phyloP scores from a whole-genome alignment of 2,329 filamentous ascomycete species.

The Bipolaris zeicola region DNA sequence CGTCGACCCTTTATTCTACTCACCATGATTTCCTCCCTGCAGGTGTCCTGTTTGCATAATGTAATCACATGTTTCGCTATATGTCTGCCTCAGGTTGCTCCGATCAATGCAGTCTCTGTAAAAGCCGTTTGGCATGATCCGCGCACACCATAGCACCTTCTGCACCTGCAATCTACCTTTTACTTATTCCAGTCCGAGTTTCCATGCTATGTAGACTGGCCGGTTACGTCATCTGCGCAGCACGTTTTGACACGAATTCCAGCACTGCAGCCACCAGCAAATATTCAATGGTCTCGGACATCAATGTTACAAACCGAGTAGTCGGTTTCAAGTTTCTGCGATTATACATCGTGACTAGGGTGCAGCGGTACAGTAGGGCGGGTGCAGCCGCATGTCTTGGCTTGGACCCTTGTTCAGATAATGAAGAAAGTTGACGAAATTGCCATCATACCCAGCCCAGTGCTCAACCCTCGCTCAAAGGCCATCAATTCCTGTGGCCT shows the following conservation, averaged over 20 bases:
- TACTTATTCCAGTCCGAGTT: not conserved
- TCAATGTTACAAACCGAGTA: not conserved
- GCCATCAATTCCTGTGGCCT: slow-evolving; percentile 24
- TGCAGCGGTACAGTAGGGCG: slow-evolving; percentile 1
- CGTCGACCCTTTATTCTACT: not conserved
- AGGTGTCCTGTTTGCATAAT: not conserved
- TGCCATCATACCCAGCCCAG: slow-evolving; percentile 27
- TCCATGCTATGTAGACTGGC: not conserved
- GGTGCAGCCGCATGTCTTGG: slow-evolving; percentile 15
- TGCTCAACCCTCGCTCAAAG: slow-evolving; percentile 15
- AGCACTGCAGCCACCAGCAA: not conserved
- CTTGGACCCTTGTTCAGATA: slow-evolving; percentile 21
- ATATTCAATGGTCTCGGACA: not conserved
- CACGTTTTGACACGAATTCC: not conserved
- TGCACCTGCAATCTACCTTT: not conserved
- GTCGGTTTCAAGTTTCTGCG: not conserved
- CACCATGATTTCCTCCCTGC: not conserved
- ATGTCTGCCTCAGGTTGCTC: not conserved
- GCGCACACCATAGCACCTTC: too few species aligned
- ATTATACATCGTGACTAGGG: not conserved
- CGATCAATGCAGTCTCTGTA: not conserved
- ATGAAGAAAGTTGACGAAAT: slow-evolving; percentile 27
- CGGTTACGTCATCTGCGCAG: slow-evolving; percentile 1
- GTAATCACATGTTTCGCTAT: not conserved
- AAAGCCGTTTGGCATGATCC: not conserved